phyloP scores from a whole-genome alignment of 805 yeast species.

The Ogataea pignaliae region DNA sequence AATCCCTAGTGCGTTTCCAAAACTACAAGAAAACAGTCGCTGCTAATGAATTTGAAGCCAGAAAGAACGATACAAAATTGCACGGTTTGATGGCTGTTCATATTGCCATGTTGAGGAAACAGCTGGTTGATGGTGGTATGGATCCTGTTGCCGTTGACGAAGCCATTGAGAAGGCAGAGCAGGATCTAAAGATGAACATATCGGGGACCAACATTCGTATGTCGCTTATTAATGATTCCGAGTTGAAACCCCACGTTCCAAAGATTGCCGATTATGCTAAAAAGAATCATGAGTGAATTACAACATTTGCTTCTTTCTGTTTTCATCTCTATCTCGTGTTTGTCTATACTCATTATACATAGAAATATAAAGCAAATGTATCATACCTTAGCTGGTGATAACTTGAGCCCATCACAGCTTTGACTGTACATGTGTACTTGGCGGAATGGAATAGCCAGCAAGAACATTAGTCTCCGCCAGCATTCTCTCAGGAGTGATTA shows the following conservation, averaged over 20 bases:
- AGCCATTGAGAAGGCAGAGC: slow-evolving; percentile 53
- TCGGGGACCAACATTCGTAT: slow-evolving; percentile 52
- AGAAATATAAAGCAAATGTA: too few relatives aligned
- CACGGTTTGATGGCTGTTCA: slow-evolving; percentile 63
- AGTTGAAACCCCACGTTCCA: slow-evolving; percentile 49
- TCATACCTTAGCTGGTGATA: too few relatives aligned
- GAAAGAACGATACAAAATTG: slow-evolving; percentile 41
- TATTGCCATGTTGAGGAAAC: slow-evolving; percentile 60
- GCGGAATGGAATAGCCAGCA: too few relatives aligned
- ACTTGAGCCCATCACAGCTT: too few relatives aligned
- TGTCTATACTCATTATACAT: too few relatives aligned
- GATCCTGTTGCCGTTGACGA: slow-evolving; percentile 54
- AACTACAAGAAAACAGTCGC: slow-evolving; percentile 50
- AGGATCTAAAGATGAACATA: slow-evolving; percentile 52
- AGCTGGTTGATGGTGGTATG: slow-evolving; percentile 49
- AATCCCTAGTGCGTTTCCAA: slow-evolving; percentile 45
- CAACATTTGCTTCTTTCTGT: too few relatives aligned
- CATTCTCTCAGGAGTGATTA: slow-evolving; percentile 8
- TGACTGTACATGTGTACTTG: too few relatives aligned
- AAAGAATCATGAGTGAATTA: slow-evolving; percentile 18
- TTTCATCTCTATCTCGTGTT: too few relatives aligned
- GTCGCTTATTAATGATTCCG: slow-evolving; percentile 55
- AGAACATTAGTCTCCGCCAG: too few relatives aligned
- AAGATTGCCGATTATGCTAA: slow-evolving; percentile 57
- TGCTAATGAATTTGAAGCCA: slow-evolving; percentile 46